Evolutionary conservation across 78 protist species (phyloP).

Genomic region (Reticulomyxa filosa): DNA sequence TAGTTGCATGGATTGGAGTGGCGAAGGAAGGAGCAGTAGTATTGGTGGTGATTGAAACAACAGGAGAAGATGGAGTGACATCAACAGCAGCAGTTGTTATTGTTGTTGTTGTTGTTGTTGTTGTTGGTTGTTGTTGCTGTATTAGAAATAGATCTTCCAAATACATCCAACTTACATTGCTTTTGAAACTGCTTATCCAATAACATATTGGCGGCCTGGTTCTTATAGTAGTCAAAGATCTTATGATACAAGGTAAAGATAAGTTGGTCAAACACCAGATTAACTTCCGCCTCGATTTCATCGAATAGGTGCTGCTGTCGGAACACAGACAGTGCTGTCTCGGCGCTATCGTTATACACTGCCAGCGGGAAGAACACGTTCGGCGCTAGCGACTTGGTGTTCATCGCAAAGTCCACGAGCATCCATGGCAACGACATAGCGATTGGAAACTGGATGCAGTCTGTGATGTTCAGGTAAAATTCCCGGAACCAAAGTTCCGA

Average conservation of each 20-base stretch:
- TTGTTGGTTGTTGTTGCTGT: too few relatives aligned
- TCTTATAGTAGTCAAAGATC: background rate
- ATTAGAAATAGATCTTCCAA: too few relatives aligned
- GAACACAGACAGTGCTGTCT: background rate
- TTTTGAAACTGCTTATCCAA: background rate
- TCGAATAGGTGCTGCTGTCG: constrained; percentile 4
- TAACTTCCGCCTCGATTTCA: constrained; percentile 8
- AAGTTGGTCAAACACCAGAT: constrained; percentile 5
- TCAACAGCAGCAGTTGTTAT: too few relatives aligned
- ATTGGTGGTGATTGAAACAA: too few relatives aligned
- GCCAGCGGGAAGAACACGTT: constrained; percentile 5
- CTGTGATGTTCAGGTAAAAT: constrained; percentile 5
- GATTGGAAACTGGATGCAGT: constrained; percentile 6
- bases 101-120: too few relatives aligned
- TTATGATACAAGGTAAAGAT: background rate
- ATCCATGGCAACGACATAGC: constrained; percentile 14
- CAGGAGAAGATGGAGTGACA: too few relatives aligned
- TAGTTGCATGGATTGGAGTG: too few relatives aligned
- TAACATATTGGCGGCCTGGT: constrained; percentile 1
- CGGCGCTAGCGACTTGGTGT: background rate
- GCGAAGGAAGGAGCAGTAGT: too few relatives aligned
- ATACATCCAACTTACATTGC: too few relatives aligned
- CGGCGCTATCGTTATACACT: constrained; percentile 7
- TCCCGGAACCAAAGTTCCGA: constrained; percentile 2
- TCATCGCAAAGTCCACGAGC: background rate